Evolutionary conservation across 2,329 filamentous ascomycete genomes (phyloP).

Genomic region (Zalaria obscura): DNA sequence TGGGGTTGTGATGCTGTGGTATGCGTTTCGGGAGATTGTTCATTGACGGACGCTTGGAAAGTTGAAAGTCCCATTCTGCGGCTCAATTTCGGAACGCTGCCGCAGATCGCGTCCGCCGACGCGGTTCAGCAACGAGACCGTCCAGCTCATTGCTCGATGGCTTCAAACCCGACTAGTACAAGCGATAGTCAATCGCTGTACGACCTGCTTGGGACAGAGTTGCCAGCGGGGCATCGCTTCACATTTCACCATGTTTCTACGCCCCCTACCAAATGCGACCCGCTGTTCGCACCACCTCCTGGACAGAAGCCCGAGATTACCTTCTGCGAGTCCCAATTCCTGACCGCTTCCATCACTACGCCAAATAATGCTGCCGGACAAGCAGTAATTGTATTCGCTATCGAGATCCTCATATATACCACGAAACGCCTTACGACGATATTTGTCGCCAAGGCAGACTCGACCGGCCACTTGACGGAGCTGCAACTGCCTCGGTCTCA

Average conservation of each 20-base stretch:
- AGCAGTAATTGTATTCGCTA: constrained; percentile 60
- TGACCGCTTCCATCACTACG: constrained; percentile 35
- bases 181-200: constrained; percentile 11
- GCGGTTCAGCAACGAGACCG: not conserved
- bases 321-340: constrained; percentile 74
- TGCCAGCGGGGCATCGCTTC: constrained; percentile 44
- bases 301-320: constrained; percentile 60
- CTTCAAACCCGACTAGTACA: not conserved
- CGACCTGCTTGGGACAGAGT: constrained; percentile 35
- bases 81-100: too few species aligned
- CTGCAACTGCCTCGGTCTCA: constrained; percentile 44
- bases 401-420: constrained; percentile 78
- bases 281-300: constrained; percentile 69
- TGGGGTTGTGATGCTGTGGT: too few species aligned
- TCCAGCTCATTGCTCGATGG: not conserved
- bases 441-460: constrained; percentile 95
- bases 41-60: too few species aligned
- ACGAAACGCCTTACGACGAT: constrained; percentile 70
- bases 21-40: too few species aligned
- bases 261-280: constrained; percentile 56
- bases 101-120: not conserved
- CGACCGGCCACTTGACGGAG: constrained; percentile 69
- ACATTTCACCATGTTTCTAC: constrained; percentile 79
- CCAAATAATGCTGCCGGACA: constrained; percentile 12
- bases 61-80: too few species aligned